Percentiles rank a stretch among this genome's conserved stretches.
Evolutionary conservation across 805 yeast genomes (phyloP).

Genomic region (Starmerella asiatica): DNA sequence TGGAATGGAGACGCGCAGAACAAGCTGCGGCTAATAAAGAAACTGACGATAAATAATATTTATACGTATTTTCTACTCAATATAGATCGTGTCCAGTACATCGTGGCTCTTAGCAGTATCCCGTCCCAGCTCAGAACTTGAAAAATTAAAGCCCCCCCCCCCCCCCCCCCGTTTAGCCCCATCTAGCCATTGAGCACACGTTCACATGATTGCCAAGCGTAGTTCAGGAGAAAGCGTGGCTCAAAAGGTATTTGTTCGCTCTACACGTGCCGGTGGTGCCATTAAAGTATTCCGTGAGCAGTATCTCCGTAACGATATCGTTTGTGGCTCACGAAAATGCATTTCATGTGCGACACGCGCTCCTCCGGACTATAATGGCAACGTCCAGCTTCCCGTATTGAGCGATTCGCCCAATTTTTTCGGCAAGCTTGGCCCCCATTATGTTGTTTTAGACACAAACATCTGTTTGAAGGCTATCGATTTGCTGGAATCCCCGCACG

Average conservation of each 20-base stretch:
- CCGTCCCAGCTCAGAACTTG: not conserved
- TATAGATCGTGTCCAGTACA: too few relatives aligned
- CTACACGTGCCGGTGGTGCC: slow-evolving; percentile 72
- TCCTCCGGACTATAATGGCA: slow-evolving; percentile 45
- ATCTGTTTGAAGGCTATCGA: slow-evolving; percentile 81
- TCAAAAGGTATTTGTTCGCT: slow-evolving; percentile 74
- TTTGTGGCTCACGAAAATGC: slow-evolving; percentile 72
- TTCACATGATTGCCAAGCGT: slow-evolving; percentile 19
- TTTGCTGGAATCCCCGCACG: slow-evolving; percentile 59
- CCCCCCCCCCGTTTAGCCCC: not conserved
- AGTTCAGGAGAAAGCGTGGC: slow-evolving; percentile 22
- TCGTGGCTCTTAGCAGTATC: too few relatives aligned
- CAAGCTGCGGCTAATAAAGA: not conserved
- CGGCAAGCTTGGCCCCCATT: slow-evolving; percentile 51
- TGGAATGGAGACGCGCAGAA: slow-evolving; percentile 18
- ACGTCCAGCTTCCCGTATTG: slow-evolving; percentile 51
- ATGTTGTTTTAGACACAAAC: slow-evolving; percentile 76
- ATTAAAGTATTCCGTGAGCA: slow-evolving; percentile 88
- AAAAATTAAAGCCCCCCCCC: not conserved
- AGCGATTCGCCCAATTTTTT: slow-evolving; percentile 30
- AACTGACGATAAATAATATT: too few relatives aligned
- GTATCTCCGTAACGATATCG: slow-evolving; percentile 80
- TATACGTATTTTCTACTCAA: too few relatives aligned
- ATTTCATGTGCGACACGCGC: slow-evolving; percentile 41
- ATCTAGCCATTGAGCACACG: too few relatives aligned